Evolutionary conservation across 1,284 basidiomycete species (phyloP).

Genomic region (Polyporus tsugae): DNA sequence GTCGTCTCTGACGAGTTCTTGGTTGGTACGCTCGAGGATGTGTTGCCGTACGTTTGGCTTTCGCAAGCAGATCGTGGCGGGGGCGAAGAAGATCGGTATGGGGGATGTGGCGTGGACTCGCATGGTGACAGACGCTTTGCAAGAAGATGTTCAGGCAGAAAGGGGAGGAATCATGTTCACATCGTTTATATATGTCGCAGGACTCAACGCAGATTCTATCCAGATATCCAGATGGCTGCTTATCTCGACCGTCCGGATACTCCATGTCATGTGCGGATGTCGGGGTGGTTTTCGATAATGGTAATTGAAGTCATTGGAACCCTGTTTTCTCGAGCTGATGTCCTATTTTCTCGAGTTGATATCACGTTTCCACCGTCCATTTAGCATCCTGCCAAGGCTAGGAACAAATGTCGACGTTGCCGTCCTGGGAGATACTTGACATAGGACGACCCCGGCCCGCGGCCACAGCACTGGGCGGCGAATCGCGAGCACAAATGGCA

Average conservation of each 20-base stretch:
- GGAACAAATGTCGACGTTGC: neutral
- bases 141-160: neutral
- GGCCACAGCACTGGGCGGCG: too few relatives aligned
- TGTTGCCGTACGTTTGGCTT: neutral
- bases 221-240: neutral
- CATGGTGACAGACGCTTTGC: neutral
- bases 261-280: neutral
- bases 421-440: neutral
- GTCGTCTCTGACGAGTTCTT: neutral
- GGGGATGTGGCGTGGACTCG: neutral
- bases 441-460: too few relatives aligned
- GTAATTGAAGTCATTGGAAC: neutral
- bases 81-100: conserved; percentile 6
- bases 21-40: neutral
- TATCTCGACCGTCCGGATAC: neutral
- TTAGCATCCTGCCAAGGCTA: neutral
- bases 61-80: conserved; percentile 6
- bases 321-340: neutral
- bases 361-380: neutral
- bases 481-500: too few relatives aligned
- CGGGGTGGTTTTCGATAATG: neutral
- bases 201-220: neutral
- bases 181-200: neutral
- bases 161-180: neutral
- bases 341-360: neutral